A percentile compares a stretch with the other conserved stretches of the same genome.
Evolutionary conservation across 169 alveolate genomes (phyloP).

Genomic region (Eimeria sp.): DNA sequence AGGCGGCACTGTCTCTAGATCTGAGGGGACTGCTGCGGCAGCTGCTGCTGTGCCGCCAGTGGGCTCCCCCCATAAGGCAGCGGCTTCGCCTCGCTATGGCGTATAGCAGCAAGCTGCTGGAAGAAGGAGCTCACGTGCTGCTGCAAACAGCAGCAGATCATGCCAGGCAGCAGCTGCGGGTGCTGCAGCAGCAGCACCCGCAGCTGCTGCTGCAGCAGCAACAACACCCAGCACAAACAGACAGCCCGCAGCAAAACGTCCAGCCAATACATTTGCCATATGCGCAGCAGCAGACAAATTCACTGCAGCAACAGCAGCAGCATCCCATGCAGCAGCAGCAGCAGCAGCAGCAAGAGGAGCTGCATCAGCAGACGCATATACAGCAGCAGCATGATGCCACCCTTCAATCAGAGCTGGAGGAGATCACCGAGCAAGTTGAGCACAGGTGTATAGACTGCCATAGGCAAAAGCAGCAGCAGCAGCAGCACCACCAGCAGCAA

Average conservation of each 20-base stretch:
- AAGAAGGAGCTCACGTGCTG: conserved; percentile 17
- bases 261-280: not conserved
- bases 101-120: conserved; percentile 20
- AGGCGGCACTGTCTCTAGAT: conserved; percentile 21
- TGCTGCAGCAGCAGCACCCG: conserved; percentile 24
- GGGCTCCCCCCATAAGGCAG: conserved; percentile 17
- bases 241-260: not conserved
- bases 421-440: not conserved
- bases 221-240: not conserved
- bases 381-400: not conserved
- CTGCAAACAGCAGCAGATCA: conserved; percentile 47
- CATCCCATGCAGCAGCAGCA: too few species aligned
- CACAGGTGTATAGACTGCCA: not conserved
- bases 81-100: not conserved
- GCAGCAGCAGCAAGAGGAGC: not conserved
- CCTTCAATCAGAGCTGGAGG: not conserved
- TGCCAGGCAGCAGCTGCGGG: not conserved
- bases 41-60: conserved; percentile 41
- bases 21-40: conserved; percentile 57
- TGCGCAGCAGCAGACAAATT: not conserved
- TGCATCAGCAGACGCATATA: not conserved
- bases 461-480: conserved; percentile 7
- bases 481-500: not conserved
- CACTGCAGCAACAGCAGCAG: not conserved
- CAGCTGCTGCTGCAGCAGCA: conserved; percentile 16